Percentiles rank a stretch among this genome's conserved stretches.
phyloP scores from a whole-genome alignment of 805 yeast genomes.

The Candida hungchunana region DNA sequence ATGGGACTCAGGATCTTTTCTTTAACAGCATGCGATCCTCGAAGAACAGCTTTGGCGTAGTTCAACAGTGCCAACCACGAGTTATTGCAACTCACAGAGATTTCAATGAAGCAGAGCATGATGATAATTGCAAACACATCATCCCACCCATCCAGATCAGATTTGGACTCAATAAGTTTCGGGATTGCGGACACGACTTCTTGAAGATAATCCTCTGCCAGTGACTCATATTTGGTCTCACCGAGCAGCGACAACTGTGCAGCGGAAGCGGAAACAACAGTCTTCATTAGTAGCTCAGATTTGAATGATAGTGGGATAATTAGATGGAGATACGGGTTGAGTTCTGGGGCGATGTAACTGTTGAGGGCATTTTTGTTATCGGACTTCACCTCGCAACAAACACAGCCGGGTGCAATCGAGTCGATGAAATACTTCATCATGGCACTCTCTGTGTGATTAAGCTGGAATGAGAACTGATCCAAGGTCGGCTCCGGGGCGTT shows the following conservation, averaged over 20 bases:
- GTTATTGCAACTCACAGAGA: slow-evolving; percentile 36
- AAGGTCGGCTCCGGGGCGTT: slow-evolving; percentile 16
- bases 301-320: slow-evolving; percentile 35
- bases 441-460: slow-evolving; percentile 14
- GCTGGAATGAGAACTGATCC: slow-evolving; percentile 12
- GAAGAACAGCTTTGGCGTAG: slow-evolving; percentile 35
- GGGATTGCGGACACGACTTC: slow-evolving; percentile 32
- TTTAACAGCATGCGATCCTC: slow-evolving; percentile 23
- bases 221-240: slow-evolving; percentile 23
- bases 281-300: slow-evolving; percentile 31
- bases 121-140: slow-evolving; percentile 36
- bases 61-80: slow-evolving; percentile 36
- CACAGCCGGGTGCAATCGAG: slow-evolving; percentile 35
- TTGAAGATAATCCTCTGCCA: slow-evolving; percentile 27
- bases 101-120: slow-evolving; percentile 38
- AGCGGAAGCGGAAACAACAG: slow-evolving; percentile 35
- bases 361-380: slow-evolving; percentile 11
- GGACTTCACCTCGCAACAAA: slow-evolving; percentile 32
- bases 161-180: slow-evolving; percentile 26
- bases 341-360: slow-evolving; percentile 24
- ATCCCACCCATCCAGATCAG: slow-evolving; percentile 32
- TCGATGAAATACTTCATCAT: slow-evolving; percentile 33
- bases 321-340: slow-evolving; percentile 35
- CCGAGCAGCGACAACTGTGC: slow-evolving; percentile 32
- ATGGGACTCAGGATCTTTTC: slow-evolving; percentile 29